Conservation (phyloP, 2,329 filamentous ascomycete species). For the Metarhizium album region DNA sequence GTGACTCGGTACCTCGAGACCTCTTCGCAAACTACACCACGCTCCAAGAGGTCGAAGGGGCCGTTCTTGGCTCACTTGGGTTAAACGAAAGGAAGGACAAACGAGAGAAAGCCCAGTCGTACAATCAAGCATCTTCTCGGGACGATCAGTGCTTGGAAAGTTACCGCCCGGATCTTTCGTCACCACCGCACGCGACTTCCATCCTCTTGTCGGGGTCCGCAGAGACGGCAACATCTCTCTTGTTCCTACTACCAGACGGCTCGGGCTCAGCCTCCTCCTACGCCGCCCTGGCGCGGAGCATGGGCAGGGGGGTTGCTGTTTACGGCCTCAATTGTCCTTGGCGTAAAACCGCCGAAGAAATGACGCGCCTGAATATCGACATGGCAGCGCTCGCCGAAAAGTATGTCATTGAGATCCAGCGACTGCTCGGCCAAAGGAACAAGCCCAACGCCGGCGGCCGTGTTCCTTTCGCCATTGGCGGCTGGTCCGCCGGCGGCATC, state of each 20-base stretch:
- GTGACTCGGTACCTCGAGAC: too few species aligned
- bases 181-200: not conserved
- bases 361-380: not conserved
- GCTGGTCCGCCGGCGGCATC: not conserved
- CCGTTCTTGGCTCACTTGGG: too few species aligned
- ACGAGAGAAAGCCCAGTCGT: too few species aligned
- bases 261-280: constrained; percentile 20
- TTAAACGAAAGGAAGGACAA: too few species aligned
- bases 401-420: not conserved
- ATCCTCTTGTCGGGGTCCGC: constrained; percentile 12
- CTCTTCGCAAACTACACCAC: too few species aligned
- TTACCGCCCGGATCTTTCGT: not conserved
- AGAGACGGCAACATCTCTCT: not conserved
- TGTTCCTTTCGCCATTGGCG: not conserved
- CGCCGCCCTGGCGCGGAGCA: constrained; percentile 4
- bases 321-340: constrained; percentile 16
- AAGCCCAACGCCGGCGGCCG: too few species aligned
- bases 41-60: too few species aligned
- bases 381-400: not conserved
- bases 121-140: too few species aligned
- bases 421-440: not conserved
- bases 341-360: not conserved
- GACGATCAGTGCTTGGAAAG: too few species aligned
- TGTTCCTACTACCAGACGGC: constrained; percentile 20
- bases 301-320: not conserved